phyloP scores from a whole-genome alignment of 768 basidiomycete genomes.

The Suillus sp. region DNA sequence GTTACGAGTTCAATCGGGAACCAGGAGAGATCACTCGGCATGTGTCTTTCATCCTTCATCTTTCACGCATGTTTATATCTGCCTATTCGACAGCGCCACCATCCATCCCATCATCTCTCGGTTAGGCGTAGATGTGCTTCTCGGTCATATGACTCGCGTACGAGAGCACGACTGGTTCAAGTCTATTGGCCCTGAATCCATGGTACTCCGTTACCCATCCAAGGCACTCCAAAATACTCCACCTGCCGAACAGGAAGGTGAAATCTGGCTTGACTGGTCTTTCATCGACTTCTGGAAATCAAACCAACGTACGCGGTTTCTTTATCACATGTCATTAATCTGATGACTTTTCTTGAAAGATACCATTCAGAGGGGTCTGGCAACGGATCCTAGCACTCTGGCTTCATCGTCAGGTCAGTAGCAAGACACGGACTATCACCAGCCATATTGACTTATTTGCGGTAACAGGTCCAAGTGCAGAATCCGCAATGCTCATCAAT shows the following conservation, averaged over 20 bases:
- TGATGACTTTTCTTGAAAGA: conserved; percentile 44
- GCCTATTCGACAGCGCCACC: conserved; percentile 54
- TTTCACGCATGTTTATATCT: background rate
- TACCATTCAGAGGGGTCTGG: conserved; percentile 73
- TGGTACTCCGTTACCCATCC: conserved; percentile 62
- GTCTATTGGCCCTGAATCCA: conserved; percentile 80
- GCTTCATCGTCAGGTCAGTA: conserved; percentile 60
- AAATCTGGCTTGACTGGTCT: conserved; percentile 97
- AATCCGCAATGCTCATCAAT: conserved; percentile 78
- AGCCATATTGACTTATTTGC: conserved; percentile 5
- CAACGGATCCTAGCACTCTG: conserved; percentile 65
- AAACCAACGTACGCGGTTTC: conserved; percentile 70
- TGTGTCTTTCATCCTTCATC: conserved; percentile 22
- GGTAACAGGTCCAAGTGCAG: conserved; percentile 62
- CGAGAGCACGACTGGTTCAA: conserved; percentile 95
- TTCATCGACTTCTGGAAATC: conserved; percentile 99
- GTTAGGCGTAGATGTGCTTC: conserved; percentile 86
- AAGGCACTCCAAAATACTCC: conserved; percentile 10
- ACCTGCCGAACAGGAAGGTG: conserved; percentile 61
- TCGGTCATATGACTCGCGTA: conserved; percentile 82
- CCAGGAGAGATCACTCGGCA: conserved; percentile 95
- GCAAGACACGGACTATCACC: background rate
- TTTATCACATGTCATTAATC: background rate
- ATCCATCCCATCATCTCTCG: conserved; percentile 90
- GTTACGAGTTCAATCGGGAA: conserved; percentile 96